Evolutionary conservation across 2,329 filamentous ascomycete genomes (phyloP), one percentile per base, ranked within the genome.

Genomic region (Alternaria sp.): DNA sequence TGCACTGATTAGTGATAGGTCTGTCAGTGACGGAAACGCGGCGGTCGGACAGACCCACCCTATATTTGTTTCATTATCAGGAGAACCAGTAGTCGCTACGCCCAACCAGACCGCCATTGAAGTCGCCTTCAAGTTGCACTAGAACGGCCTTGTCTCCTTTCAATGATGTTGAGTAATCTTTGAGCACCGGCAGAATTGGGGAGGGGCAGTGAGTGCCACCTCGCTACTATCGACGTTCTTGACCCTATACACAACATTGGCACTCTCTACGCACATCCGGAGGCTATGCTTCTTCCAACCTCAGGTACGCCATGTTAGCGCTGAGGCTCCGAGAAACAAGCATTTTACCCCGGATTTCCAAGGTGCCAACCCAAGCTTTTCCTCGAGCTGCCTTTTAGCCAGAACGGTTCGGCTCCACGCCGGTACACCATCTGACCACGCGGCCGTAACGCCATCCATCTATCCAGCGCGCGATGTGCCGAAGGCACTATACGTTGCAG

Each of bases 341-440:
- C 65, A 50, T 59, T 70, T 67, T 62, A 62, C 36, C 61, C 55
- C 65, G 40, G 62, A 63, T 53, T 59, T 46, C 58, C 62, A 59
- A 53, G 36, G 50, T 62, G 61, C 56, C 49, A 58, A 50, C 55
- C 57, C 52, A 57, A 53, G 52, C 43, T 17, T 47, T 47, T 15
- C 50, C 46, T 50, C 53, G 46, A 67, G 59, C 50, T 61, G 49
- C 69, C 68, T 58, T 75, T 75, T 71, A 74, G 64, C 69, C 73
- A 69, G 62, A 28, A 53, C 21, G 19, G 40, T 44, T 61, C 59
- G 61, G 58, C 55, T 67, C 59, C 53, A 60, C 44, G 23, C 45
- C 62, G 64, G 63, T 47, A 61, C 54, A 51, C 32, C 36, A 47
- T 21, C 40, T 55, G 64, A 55, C 63, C 65, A 68, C 52, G 59